phyloP scores from a whole-genome alignment of 2,329 filamentous ascomycete genomes.

The Neurospora sp. region DNA sequence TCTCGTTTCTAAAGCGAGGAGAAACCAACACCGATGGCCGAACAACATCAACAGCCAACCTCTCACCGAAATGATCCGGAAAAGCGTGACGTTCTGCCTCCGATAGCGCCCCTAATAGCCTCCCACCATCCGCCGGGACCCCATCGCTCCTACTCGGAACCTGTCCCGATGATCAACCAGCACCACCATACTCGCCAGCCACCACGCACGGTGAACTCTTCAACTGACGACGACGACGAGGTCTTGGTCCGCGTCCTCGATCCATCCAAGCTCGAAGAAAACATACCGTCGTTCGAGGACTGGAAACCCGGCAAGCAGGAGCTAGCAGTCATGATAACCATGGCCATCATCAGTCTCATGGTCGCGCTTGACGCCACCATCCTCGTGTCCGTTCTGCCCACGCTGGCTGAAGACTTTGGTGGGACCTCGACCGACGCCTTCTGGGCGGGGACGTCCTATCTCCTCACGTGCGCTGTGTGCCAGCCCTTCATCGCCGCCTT shows the following conservation, averaged over 20 bases:
- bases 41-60: not conserved
- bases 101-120: not conserved
- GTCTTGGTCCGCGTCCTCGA: not conserved
- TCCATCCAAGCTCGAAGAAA: not conserved
- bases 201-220: not conserved
- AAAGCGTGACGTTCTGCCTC: not conserved
- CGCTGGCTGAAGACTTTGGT: conserved; percentile 26
- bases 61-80: not conserved
- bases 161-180: not conserved
- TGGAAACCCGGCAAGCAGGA: conserved; percentile 31
- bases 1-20: not conserved
- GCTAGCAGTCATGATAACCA: conserved; percentile 29
- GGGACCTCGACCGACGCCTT: conserved; percentile 29
- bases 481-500: conserved; percentile 32
- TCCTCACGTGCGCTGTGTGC: conserved; percentile 32
- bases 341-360: conserved; percentile 35
- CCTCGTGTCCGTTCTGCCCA: conserved; percentile 33
- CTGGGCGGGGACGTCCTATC: conserved; percentile 40
- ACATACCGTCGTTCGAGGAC: conserved; percentile 2
- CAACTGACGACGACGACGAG: not conserved
- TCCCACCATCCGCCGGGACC: not conserved
- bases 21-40: not conserved
- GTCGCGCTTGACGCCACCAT: conserved; percentile 39
- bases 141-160: not conserved
- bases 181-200: not conserved